Evolutionary conservation across 768 basidiomycete species (phyloP).

Genomic region (Steccherinum ochraceum): DNA sequence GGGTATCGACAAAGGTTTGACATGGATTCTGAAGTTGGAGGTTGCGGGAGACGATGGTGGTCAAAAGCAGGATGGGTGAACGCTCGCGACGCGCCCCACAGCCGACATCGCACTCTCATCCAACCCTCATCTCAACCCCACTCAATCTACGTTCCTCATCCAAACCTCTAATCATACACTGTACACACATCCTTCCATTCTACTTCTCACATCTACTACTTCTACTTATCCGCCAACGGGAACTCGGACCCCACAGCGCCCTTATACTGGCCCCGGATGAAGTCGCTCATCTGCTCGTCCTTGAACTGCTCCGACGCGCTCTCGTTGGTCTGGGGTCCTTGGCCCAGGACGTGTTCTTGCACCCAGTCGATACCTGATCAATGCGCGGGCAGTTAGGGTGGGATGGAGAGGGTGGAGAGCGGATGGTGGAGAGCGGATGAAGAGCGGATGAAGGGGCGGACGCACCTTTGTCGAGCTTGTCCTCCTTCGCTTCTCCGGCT

Average conservation of each 20-base stretch:
- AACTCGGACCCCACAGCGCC: constrained; percentile 31
- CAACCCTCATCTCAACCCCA: too few species aligned
- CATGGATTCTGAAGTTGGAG: too few species aligned
- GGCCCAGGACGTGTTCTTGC: constrained; percentile 34
- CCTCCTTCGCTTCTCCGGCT: constrained; percentile 11
- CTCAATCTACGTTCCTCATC: too few species aligned
- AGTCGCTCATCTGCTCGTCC: constrained; percentile 31
- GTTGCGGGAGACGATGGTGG: too few species aligned
- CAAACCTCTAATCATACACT: too few species aligned
- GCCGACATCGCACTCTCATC: too few species aligned
- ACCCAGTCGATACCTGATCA: constrained; percentile 33
- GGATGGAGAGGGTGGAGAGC: background rate
- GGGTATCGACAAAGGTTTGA: too few species aligned
- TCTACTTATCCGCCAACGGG: constrained; percentile 22
- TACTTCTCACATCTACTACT: background rate
- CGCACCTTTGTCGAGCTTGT: constrained; percentile 32
- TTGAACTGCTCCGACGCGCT: constrained; percentile 33
- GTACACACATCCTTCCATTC: background rate
- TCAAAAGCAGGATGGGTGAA: too few species aligned
- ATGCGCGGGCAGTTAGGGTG: background rate
- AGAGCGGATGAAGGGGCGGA: too few species aligned
- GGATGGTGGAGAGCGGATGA: background rate
- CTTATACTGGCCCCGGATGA: constrained; percentile 28
- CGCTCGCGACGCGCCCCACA: too few species aligned
- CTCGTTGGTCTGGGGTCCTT: constrained; percentile 32